phyloP scores from a whole-genome alignment of 2,329 filamentous ascomycete genomes.

The Fusarium miscanthi region DNA sequence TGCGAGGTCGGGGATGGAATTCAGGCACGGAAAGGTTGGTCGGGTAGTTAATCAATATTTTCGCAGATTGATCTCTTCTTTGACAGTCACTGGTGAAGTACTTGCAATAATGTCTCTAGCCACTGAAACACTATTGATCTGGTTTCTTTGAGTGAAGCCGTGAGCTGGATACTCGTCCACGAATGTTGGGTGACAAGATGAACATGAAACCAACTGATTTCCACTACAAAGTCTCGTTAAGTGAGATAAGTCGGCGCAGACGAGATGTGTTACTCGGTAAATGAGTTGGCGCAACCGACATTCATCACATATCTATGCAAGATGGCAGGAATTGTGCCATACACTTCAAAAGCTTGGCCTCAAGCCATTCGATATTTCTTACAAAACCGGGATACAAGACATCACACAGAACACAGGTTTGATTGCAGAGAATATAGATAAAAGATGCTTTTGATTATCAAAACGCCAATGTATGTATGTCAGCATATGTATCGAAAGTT shows the following conservation, averaged over 20 bases:
- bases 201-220: not conserved
- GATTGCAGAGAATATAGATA: not conserved
- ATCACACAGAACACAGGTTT: not conserved
- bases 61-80: not conserved
- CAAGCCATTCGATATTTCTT: not conserved
- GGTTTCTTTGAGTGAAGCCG: no score
- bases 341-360: not conserved
- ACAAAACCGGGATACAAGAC: not conserved
- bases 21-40: constrained; percentile 2
- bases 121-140: not conserved
- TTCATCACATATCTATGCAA: not conserved
- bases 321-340: not conserved
- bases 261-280: no score
- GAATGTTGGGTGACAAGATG: not conserved
- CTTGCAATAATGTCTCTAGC: no score
- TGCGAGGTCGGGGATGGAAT: constrained; percentile 25
- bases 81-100: not conserved
- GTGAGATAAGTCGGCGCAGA: not conserved
- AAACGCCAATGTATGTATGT: constrained; percentile 19
- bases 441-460: constrained; percentile 28
- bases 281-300: not conserved
- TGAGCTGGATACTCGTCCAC: not conserved
- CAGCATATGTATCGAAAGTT: not conserved
- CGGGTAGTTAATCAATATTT: constrained; percentile 15
- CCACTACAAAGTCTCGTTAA: not conserved